These are phyloP conservation scores for Aspergillus bertholletiae DNA, from an alignment of 495 filamentous ascomycete genomes.

Conservation along the genomic window DNA sequence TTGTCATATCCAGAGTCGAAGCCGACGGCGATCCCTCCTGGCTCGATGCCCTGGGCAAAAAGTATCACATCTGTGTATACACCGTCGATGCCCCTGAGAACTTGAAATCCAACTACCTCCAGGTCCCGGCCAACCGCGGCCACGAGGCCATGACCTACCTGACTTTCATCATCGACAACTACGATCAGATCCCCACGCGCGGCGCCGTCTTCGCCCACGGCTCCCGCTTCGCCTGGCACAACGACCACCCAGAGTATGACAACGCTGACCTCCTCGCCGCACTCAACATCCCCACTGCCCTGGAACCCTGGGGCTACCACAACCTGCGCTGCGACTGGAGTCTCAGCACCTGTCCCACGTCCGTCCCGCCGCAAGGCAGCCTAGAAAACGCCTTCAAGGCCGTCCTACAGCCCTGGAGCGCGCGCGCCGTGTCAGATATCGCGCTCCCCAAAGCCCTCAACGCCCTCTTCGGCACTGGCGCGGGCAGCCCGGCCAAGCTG, in stretches of 20 bases:
- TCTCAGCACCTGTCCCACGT: conserved; percentile 30
- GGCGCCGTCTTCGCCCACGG: conserved; percentile 45
- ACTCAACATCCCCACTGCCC: conserved; percentile 30
- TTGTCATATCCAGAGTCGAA: conserved; percentile 33
- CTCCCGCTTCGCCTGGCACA: conserved; percentile 43
- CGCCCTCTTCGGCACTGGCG: background rate
- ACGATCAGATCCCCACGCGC: conserved; percentile 50
- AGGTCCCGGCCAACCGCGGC: conserved; percentile 61
- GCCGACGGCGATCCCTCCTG: conserved; percentile 36
- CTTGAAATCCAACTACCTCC: conserved; percentile 29
- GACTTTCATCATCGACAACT: conserved; percentile 65
- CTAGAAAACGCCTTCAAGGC: conserved; percentile 36
- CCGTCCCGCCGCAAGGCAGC: conserved; percentile 32
- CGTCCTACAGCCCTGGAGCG: conserved; percentile 35
- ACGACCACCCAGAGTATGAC: conserved; percentile 39
- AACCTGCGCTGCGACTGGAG: conserved; percentile 49
- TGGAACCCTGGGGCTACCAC: conserved; percentile 35
- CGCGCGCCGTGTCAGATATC: conserved; percentile 33
- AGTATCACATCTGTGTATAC: conserved; percentile 49
- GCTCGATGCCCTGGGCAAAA: conserved; percentile 25
- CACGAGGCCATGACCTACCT: conserved; percentile 68
- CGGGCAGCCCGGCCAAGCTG: conserved; percentile 10
- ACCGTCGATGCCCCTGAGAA: conserved; percentile 20
- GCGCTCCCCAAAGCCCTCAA: background rate
- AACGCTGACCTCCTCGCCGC: conserved; percentile 32